Conservation (phyloP, 495 filamentous ascomycete species). For the Talaromyces liani region DNA sequence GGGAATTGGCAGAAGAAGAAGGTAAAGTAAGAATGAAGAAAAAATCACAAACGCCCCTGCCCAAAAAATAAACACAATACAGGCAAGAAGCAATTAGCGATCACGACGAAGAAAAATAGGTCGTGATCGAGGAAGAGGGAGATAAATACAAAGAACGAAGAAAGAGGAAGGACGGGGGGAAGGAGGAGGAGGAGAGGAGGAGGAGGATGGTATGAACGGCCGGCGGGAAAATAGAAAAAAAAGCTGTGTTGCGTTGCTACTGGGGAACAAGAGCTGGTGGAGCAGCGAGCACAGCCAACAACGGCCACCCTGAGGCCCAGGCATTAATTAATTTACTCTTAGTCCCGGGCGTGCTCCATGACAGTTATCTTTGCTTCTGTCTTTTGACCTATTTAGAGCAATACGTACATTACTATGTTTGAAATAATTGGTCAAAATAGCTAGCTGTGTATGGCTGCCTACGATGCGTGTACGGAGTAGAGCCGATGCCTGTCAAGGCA, state of each 20-base stretch:
- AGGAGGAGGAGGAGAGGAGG: constrained; percentile 18
- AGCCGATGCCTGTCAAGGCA: neutral
- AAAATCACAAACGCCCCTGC: constrained; percentile 25
- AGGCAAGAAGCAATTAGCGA: constrained; percentile 26
- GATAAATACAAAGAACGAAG: constrained; percentile 24
- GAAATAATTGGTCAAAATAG: neutral
- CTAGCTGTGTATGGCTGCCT: neutral
- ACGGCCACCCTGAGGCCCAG: neutral
- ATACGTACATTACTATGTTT: neutral
- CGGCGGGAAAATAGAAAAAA: constrained; percentile 4
- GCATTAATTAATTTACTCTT: neutral
- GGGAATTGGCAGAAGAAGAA: neutral
- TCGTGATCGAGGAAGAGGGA: constrained; percentile 13
- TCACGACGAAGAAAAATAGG: constrained; percentile 19
- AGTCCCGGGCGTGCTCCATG: neutral
- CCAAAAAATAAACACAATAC: constrained; percentile 13
- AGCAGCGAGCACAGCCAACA: neutral
- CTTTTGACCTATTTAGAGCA: neutral
- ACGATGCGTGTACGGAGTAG: neutral
- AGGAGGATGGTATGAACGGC: constrained; percentile 16
- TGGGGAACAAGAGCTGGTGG: constrained; percentile 4
- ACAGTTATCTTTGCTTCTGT: neutral
- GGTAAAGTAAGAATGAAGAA: constrained; percentile 13
- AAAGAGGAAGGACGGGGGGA: constrained; percentile 16
- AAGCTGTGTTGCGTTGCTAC: constrained; percentile 6